phyloP scores from a whole-genome alignment of 2,329 filamentous ascomycete genomes.

The Zasmidium cellare region DNA sequence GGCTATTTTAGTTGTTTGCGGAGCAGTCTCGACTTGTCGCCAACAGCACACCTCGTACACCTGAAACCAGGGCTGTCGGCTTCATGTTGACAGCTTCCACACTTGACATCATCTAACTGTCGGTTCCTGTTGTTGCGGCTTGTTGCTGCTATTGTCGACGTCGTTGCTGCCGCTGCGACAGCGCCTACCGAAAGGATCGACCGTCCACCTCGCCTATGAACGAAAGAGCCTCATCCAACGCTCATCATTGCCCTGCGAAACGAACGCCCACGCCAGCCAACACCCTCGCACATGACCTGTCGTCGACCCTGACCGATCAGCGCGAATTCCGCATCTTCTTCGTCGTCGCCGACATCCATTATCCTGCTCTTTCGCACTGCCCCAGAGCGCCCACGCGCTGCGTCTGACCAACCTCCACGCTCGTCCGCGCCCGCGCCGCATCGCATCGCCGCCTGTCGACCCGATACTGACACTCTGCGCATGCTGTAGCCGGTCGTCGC shows the following conservation, averaged over 20 bases:
- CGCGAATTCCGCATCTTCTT: background rate
- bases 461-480: conserved; percentile 3
- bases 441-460: conserved; percentile 10
- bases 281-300: background rate
- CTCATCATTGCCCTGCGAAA: background rate
- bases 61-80: background rate
- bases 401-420: background rate
- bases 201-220: background rate
- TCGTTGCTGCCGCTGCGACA: background rate
- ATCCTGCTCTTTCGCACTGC: background rate
- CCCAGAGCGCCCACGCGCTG: background rate
- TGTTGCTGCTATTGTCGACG: background rate
- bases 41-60: background rate
- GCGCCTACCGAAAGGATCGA: background rate
- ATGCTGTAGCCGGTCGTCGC: conserved; percentile 25
- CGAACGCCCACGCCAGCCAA: background rate
- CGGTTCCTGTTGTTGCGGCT: background rate
- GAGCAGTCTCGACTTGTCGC: too few species aligned
- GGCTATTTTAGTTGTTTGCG: too few species aligned
- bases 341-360: background rate
- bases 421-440: conserved; percentile 13
- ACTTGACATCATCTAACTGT: background rate
- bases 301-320: background rate
- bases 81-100: background rate
- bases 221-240: background rate